These are phyloP conservation scores for Apiospora arundinis DNA, from an alignment of 2,329 filamentous ascomycete genomes.

Conservation along the genomic window DNA sequence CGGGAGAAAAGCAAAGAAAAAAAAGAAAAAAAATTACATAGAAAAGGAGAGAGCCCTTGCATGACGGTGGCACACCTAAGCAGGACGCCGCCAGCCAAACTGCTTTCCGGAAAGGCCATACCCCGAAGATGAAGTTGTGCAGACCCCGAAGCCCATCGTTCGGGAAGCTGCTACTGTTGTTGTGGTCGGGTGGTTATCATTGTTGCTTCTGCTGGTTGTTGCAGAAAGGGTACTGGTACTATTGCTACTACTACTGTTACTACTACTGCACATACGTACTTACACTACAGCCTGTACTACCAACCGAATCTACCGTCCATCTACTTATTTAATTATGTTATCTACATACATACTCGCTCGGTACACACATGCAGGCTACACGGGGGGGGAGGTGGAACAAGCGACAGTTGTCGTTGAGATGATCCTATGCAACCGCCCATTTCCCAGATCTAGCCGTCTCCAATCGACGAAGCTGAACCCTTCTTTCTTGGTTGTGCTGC, in stretches of 20 bases:
- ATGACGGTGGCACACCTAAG: neutral
- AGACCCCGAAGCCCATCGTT: neutral
- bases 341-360: neutral
- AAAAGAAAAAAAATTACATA: no score
- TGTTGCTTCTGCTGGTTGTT: neutral
- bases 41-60: conserved; percentile 1
- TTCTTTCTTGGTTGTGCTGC: neutral
- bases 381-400: neutral
- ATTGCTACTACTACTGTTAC: neutral
- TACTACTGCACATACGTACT: neutral
- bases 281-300: neutral
- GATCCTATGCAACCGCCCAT: conserved; percentile 15
- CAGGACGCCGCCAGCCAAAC: neutral
- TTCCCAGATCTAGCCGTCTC: conserved; percentile 14
- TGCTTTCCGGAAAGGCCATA: neutral
- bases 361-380: neutral
- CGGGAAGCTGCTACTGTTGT: neutral
- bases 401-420: conserved; percentile 15
- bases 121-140: neutral
- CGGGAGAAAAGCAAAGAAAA: neutral
- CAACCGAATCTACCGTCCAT: neutral
- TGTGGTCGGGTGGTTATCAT: neutral
- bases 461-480: conserved; percentile 1
- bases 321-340: neutral
- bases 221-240: neutral